Conservation (phyloP, 768 basidiomycete genomes). For the Leccinum longicurvipes region DNA sequence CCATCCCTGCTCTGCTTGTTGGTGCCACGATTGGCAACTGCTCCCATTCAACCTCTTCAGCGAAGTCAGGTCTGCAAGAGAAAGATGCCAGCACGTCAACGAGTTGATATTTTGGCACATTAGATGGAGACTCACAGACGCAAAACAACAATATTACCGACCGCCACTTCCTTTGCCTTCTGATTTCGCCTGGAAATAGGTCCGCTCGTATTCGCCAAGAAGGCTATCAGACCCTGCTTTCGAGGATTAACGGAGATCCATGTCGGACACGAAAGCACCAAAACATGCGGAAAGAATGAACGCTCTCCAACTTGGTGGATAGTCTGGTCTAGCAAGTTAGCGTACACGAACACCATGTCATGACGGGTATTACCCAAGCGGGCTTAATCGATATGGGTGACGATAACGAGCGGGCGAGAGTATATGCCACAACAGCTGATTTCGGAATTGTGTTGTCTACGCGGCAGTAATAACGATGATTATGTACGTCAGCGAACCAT, state of each 20-base stretch:
- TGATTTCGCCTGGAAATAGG: slow-evolving; percentile 30
- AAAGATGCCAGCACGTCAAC: neutral
- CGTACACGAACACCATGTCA: neutral
- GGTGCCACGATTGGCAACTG: slow-evolving; percentile 44
- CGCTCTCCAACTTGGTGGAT: slow-evolving; percentile 34
- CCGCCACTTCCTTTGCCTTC: slow-evolving; percentile 36
- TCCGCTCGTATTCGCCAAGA: slow-evolving; percentile 48
- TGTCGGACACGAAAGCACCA: slow-evolving; percentile 44
- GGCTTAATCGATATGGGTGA: slow-evolving; percentile 18
- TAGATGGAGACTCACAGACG: slow-evolving; percentile 41
- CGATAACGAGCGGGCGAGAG: slow-evolving; percentile 32
- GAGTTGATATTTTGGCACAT: neutral
- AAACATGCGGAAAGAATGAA: slow-evolving; percentile 41
- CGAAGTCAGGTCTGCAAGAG: slow-evolving; percentile 48
- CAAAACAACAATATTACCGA: slow-evolving; percentile 51
- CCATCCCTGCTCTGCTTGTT: slow-evolving; percentile 40
- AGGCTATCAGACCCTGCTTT: slow-evolving; percentile 41
- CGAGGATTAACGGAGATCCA: slow-evolving; percentile 27
- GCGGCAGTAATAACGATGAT: slow-evolving; percentile 39
- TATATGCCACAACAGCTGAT: slow-evolving; percentile 33
- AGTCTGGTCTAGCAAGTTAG: slow-evolving; percentile 15
- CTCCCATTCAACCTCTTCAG: slow-evolving; percentile 51
- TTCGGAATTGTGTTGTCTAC: slow-evolving; percentile 36
- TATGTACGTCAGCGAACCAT: neutral
- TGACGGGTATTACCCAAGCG: slow-evolving; percentile 39